A percentile compares a stretch with the other conserved stretches of the same genome.
Conservation (phyloP, 1,284 basidiomycete species). For the Austroboletus novae-zelandiae region DNA sequence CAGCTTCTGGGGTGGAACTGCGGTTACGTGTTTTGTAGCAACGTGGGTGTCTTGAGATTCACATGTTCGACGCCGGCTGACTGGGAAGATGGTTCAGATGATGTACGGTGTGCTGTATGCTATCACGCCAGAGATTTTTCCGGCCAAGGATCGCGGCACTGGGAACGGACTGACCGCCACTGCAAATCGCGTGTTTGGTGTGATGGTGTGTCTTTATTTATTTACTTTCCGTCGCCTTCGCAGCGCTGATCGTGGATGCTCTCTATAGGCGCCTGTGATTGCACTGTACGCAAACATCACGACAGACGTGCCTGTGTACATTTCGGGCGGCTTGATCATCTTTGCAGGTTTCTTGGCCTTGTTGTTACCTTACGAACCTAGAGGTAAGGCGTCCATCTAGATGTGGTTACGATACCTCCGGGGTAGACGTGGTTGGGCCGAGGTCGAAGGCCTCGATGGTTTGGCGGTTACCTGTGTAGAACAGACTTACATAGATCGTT, state of each 20-base stretch:
- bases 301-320: constrained; percentile 73
- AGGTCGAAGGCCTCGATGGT: neutral
- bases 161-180: constrained; percentile 66
- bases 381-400: constrained; percentile 66
- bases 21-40: constrained; percentile 60
- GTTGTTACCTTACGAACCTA: constrained; percentile 74
- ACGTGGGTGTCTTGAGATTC: constrained; percentile 35
- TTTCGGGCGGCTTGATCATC: constrained; percentile 71
- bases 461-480: too few relatives aligned
- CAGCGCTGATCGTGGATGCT: neutral
- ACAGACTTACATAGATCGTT: too few relatives aligned
- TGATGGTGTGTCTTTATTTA: constrained; percentile 42
- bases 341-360: constrained; percentile 62
- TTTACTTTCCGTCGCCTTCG: neutral
- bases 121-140: constrained; percentile 66
- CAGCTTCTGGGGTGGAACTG: constrained; percentile 74
- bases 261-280: constrained; percentile 63
- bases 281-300: constrained; percentile 66
- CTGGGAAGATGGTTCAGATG: constrained; percentile 35
- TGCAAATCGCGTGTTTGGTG: constrained; percentile 61
- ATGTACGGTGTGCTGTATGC: constrained; percentile 77
- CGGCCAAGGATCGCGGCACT: constrained; percentile 69
- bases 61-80: neutral
- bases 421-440: neutral
- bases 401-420: neutral